phyloP scores from a whole-genome alignment of 441 rosid species.

The Croton setiger region DNA sequence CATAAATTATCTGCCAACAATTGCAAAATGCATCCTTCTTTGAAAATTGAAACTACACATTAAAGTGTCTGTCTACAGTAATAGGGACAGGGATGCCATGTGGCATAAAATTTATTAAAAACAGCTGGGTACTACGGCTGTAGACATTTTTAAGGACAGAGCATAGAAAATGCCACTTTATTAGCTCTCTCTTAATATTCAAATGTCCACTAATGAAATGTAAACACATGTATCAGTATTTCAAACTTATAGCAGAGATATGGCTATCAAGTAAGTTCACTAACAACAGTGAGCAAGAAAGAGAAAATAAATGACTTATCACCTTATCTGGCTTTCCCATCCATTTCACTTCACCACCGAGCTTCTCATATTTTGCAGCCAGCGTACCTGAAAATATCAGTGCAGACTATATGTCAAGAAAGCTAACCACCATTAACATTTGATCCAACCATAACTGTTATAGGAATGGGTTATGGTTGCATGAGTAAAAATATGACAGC shows the following conservation, averaged over 20 bases:
- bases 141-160: no score
- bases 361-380: slow-evolving; percentile 78
- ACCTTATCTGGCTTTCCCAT: slow-evolving; percentile 96
- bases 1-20: slow-evolving; percentile 64
- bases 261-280: neutral
- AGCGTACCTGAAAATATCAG: slow-evolving; percentile 47
- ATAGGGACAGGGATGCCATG: no score
- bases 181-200: no score
- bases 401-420: neutral
- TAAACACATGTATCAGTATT: no score
- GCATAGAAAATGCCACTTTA: no score
- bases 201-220: no score
- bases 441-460: neutral
- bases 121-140: no score
- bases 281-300: neutral
- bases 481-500: neutral
- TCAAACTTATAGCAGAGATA: neutral
- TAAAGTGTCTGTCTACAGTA: no score
- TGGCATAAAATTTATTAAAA: no score
- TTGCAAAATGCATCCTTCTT: no score
- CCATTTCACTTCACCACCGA: slow-evolving; percentile 93
- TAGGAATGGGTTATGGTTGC: neutral
- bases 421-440: neutral
- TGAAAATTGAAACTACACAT: no score
- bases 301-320: neutral